Conservation (phyloP, 345 rosid genomes). For the Corchorus capsularis region DNA sequence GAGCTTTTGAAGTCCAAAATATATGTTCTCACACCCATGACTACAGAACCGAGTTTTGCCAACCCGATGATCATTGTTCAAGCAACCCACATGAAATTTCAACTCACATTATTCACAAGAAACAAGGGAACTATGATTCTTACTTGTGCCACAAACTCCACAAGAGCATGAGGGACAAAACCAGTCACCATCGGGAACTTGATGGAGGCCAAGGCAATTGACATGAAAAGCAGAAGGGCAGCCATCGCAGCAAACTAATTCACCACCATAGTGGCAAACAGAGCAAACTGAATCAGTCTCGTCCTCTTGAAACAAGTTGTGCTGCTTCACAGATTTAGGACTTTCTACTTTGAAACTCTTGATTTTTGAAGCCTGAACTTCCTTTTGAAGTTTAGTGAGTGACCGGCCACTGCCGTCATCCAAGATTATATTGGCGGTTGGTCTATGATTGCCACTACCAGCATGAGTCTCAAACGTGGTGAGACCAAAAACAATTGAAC, state of each 20-base stretch:
- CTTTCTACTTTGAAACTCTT: constrained; percentile 13
- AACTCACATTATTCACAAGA: constrained; percentile 61
- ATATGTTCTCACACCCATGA: constrained; percentile 47
- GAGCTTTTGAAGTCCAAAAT: constrained; percentile 43
- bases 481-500: constrained; percentile 28
- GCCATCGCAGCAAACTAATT: constrained; percentile 52
- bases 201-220: constrained; percentile 51
- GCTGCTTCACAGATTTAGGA: constrained; percentile 14
- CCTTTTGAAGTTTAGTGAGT: constrained; percentile 47
- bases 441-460: constrained; percentile 21
- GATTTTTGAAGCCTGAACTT: constrained; percentile 21
- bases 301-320: not conserved
- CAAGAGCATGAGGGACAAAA: constrained; percentile 83
- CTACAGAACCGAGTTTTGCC: constrained; percentile 57
- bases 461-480: constrained; percentile 29
- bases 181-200: constrained; percentile 68
- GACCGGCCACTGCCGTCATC: constrained; percentile 43
- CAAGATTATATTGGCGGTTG: constrained; percentile 36
- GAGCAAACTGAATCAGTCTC: constrained; percentile 36
- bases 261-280: constrained; percentile 53
- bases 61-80: not conserved
- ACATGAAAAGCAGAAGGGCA: constrained; percentile 59
- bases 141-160: constrained; percentile 40
- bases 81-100: constrained; percentile 55
- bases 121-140: constrained; percentile 16